phyloP scores from a whole-genome alignment of 2,329 filamentous ascomycete genomes.

The Tolypocladium endophyticum region DNA sequence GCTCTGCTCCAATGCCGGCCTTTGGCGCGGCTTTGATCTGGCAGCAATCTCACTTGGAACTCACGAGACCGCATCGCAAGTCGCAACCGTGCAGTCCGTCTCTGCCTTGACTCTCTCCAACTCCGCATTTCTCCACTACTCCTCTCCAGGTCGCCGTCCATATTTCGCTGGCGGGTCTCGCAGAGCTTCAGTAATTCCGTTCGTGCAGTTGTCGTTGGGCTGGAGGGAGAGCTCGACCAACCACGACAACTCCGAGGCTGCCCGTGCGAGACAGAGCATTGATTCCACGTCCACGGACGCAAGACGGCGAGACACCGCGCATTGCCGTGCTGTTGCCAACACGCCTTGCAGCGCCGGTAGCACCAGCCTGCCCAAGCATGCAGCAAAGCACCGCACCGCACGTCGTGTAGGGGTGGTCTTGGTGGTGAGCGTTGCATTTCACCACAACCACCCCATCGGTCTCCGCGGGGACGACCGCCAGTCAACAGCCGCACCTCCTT shows the following conservation, averaged over 20 bases:
- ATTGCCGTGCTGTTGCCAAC: not conserved
- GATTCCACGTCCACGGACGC: not conserved
- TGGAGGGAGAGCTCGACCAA: not conserved
- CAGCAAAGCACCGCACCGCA: not conserved
- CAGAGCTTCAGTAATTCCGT: not conserved
- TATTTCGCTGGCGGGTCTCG: not conserved
- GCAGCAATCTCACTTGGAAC: not conserved
- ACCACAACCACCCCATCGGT: not conserved
- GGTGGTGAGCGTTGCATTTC: not conserved
- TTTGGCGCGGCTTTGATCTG: not conserved
- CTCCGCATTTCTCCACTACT: not conserved
- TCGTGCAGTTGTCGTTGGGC: not conserved
- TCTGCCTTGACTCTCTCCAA: not conserved
- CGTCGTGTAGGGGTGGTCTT: not conserved
- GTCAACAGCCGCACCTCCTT: not conserved
- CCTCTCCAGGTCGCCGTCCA: not conserved
- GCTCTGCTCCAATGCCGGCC: not conserved
- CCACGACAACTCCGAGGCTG: not conserved
- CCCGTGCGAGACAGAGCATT: not conserved
- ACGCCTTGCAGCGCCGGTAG: not conserved
- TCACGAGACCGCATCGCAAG: not conserved
- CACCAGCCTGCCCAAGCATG: not conserved
- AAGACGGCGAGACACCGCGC: not conserved
- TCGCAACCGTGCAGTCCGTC: not conserved
- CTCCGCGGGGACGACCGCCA: not conserved